phyloP scores from a whole-genome alignment of 2,329 filamentous ascomycete genomes.

The Ciborinia camelliae region DNA sequence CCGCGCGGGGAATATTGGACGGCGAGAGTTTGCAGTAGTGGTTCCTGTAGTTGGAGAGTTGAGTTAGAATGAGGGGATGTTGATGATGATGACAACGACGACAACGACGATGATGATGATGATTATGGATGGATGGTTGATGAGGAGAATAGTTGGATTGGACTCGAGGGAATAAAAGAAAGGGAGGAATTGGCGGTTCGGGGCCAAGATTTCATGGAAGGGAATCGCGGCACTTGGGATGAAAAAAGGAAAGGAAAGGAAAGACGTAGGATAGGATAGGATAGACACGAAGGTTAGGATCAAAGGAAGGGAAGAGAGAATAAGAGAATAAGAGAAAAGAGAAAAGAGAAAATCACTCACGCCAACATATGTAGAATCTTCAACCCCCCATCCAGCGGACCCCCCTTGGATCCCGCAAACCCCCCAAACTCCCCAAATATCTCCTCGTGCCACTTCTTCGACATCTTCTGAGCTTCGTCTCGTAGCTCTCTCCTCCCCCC shows the following conservation, averaged over 20 bases:
- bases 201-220: background rate
- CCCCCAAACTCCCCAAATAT: slow-evolving; percentile 32
- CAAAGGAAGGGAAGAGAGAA: no score
- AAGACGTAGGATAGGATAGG: no score
- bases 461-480: slow-evolving; percentile 11
- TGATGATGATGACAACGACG: background rate
- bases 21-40: slow-evolving; percentile 34
- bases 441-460: slow-evolving; percentile 26
- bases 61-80: background rate
- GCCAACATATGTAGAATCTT: slow-evolving; percentile 35
- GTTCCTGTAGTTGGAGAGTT: slow-evolving; percentile 26
- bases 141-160: background rate
- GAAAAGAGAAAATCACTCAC: slow-evolving; percentile 26
- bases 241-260: background rate
- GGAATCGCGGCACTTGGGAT: background rate
- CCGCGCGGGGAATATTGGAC: slow-evolving; percentile 27
- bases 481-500: background rate
- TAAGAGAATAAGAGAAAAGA: background rate
- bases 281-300: no score
- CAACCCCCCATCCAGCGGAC: slow-evolving; percentile 33
- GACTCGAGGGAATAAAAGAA: background rate
- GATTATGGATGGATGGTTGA: background rate
- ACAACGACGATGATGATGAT: no score
- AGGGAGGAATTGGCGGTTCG: background rate
- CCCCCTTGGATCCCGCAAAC: slow-evolving; percentile 30